Base-by-base conservation (phyloP, 2,329 filamentous ascomycete genomes). In the Rutstroemia sp. region DNA sequence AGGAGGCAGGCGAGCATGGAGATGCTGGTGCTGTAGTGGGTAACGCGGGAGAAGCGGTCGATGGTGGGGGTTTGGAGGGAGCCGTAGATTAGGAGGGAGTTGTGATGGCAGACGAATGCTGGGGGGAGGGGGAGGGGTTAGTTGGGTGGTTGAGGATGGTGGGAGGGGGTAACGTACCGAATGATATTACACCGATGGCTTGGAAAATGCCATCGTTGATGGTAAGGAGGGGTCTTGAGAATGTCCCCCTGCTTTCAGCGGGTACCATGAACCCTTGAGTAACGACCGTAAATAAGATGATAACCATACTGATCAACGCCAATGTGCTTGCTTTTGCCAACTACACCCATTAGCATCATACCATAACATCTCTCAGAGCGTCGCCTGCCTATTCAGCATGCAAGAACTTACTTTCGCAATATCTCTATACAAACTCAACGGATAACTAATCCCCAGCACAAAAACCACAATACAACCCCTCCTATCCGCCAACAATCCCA, bases 141-240 rank as follows among this genome's bases (percentile, higher is more conserved):
- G 52, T 30, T 30, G 5, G 30, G 10, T 61, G 76, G 34, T 49
- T 10, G 25, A 44, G 19, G n/a, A 25, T n/a, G 41, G 21, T 19
- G 30, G 37, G 51, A 23, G 44, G 27, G 19, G 47, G 9, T 19
- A 44, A 56, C 80, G 48, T 77, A 94, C 89, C 92, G 71, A 99
- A 99, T 4, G 94, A 97, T 65, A 99, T 99, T 18, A 99, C 92
- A 34, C 94, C 94, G 66, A 99, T 91, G 21, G 94, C 92, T 72
- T 97, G 92, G 68, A 97, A 95, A 58, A 99, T 85, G 49, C 92
- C 94, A 25, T 80, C 78, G 67, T 95, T 95, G 64, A 97, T 78
- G n/a, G 86, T 82, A 57, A 96, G 74, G 39, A 91, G 72, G 16
- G 85, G 80, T 56, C 80, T 82, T 60, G 78, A 81, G 55, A 96